A percentile compares a stretch with the other conserved stretches of the same genome.
Conservation (phyloP, 2,329 filamentous ascomycete species). For the Neocucurbitaria cava region DNA sequence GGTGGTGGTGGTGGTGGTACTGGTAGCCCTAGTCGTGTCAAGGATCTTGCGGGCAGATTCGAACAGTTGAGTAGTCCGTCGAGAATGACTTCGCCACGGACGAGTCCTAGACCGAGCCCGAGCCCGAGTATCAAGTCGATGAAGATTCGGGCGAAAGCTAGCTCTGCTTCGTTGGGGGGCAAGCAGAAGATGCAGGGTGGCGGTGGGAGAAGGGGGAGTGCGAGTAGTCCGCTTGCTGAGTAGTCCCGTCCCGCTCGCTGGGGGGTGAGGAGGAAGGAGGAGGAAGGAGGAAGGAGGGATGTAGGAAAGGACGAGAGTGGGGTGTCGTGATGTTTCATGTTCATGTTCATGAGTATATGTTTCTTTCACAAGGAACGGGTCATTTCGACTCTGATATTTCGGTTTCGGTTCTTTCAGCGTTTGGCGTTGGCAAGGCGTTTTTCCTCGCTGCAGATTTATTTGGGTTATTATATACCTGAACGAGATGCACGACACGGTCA, state of each 20-base stretch:
- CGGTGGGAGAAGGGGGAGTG: conserved; percentile 4
- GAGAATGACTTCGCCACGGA: conserved; percentile 11
- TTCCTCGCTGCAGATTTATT: too few species aligned
- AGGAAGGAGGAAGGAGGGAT: too few species aligned
- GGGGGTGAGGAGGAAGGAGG: conserved; percentile 4
- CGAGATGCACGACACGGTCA: too few species aligned
- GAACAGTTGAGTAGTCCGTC: conserved; percentile 29
- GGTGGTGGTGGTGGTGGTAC: too few species aligned
- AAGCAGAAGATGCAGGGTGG: conserved; percentile 7
- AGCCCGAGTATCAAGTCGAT: conserved; percentile 31
- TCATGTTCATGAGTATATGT: not conserved
- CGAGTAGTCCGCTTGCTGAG: conserved; percentile 1
- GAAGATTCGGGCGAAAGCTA: conserved; percentile 31
- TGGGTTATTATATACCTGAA: too few species aligned
- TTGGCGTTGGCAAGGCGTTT: conserved; percentile 10
- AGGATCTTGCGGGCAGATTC: conserved; percentile 39
- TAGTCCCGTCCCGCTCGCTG: too few species aligned
- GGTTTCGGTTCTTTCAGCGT: too few species aligned
- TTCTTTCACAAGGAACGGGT: too few species aligned
- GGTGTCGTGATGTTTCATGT: not conserved
- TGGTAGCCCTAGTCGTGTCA: conserved; percentile 29
- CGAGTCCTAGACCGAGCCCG: conserved; percentile 24
- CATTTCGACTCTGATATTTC: too few species aligned
- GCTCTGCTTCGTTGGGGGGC: conserved; percentile 18
- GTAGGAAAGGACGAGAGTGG: too few species aligned